Evolutionary conservation across 495 filamentous ascomycete genomes (phyloP).

Genomic region (Hyaloscypha hepaticicola): DNA sequence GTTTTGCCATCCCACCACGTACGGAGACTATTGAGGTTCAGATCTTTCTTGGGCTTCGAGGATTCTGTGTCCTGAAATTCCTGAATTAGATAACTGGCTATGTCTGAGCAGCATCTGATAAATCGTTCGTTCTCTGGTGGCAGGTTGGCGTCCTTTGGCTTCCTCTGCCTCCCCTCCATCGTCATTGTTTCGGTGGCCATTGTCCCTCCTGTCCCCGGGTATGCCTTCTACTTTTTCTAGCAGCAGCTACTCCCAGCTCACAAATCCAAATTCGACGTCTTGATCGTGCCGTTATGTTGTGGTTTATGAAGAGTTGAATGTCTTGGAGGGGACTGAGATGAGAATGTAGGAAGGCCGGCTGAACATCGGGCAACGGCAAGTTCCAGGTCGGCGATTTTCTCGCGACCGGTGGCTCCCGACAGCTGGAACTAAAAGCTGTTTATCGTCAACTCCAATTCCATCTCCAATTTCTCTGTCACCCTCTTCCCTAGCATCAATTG

Average conservation of each 20-base stretch:
- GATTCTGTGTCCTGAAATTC: conserved; percentile 81
- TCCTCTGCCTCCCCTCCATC: conserved; percentile 50
- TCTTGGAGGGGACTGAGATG: too few species aligned
- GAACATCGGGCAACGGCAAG: too few species aligned
- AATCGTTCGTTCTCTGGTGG: conserved; percentile 91
- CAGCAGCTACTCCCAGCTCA: too few species aligned
- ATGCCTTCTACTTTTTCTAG: neutral
- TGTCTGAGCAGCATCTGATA: conserved; percentile 90
- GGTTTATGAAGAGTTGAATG: too few species aligned
- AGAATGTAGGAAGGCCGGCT: too few species aligned
- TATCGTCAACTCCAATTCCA: conserved; percentile 6
- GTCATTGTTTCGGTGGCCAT: conserved; percentile 69
- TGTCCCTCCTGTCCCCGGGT: too few species aligned
- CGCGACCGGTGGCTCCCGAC: too few species aligned
- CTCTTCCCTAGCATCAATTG: conserved; percentile 35
- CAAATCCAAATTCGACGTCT: too few species aligned
- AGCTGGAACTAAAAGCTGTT: too few species aligned
- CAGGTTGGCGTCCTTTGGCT: conserved; percentile 69
- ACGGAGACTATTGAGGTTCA: conserved; percentile 92
- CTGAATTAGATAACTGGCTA: conserved; percentile 88
- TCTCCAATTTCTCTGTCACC: conserved; percentile 15
- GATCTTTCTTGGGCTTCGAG: conserved; percentile 70
- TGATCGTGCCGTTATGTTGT: too few species aligned
- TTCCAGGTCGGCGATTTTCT: too few species aligned
- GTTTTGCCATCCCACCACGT: too few species aligned